Base-by-base conservation (phyloP, 139 green algal genomes). In the Micractinium sp. region DNA sequence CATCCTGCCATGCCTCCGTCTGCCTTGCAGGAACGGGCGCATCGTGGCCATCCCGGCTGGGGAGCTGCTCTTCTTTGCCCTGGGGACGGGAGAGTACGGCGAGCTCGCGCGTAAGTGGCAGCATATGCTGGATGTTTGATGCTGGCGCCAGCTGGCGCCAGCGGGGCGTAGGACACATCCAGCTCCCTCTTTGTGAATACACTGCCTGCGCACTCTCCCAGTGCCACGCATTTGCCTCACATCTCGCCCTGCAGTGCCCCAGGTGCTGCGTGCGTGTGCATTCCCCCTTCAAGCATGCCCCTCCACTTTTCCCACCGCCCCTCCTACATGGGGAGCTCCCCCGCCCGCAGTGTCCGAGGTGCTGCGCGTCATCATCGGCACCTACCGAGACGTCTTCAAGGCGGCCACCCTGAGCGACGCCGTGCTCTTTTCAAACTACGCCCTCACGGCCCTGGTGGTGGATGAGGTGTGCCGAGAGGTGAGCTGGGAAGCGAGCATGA, bases 81-180 rank as follows among this genome's bases (percentile, higher is more conserved):
- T 97, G 61, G 93, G 95, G 19, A 96, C 90, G 20, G 95, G 95
- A 0, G 95, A 97, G 36, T 97, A 97, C 84, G 93, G 95, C 86
- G 95, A 97, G 76, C 90, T 97, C 33, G 93, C 93, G 71, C 39
- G 95, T 97, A 53, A 93, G 95, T 85, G 29, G 18, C 39, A 36
- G 47, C 47, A 56, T 5, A 56, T 56, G 47, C 63, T 71, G 20
- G 47, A 56, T 56, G 47, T 56, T 56, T 56, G 47, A 16, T 16
- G 47, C 47, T 16, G 47, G 47, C 47, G 47, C 47, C 47, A 56
- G 47, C 47, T 56, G 47, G 47, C 47, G 14, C 63, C 60, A 66
- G 60, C 60, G 16, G 60, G 60, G 60, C n/a, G n/a, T n/a, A n/a
- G n/a, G n/a, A n/a, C n/a, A n/a, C n/a, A n/a, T n/a, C n/a, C n/a